Evolutionary conservation across 2,329 filamentous ascomycete genomes (phyloP).

Genomic region (Didymella glomerata): DNA sequence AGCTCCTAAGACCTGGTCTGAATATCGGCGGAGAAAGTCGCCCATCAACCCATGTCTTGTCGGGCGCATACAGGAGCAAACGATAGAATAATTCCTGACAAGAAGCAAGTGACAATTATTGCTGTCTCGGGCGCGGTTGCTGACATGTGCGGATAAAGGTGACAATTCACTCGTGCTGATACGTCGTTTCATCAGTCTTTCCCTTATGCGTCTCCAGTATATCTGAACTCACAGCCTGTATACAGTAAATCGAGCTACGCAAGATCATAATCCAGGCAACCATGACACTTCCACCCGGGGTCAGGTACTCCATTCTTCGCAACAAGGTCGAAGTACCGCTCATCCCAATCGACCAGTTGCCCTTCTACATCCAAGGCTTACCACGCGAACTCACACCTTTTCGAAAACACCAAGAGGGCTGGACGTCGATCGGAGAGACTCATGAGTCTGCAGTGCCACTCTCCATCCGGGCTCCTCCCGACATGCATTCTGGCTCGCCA

Average conservation of each 20-base stretch:
- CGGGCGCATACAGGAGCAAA: neutral
- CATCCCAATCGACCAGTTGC: conserved; percentile 55
- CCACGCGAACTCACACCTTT: conserved; percentile 45
- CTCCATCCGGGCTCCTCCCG: conserved; percentile 15
- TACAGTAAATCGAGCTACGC: neutral
- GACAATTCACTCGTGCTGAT: neutral
- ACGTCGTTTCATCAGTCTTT: neutral
- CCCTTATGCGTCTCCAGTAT: neutral
- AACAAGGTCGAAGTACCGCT: conserved; percentile 50
- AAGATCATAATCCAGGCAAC: neutral
- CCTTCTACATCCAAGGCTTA: conserved; percentile 51
- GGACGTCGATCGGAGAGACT: conserved; percentile 37
- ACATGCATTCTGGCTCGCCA: neutral
- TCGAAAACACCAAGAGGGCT: conserved; percentile 35
- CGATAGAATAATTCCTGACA: neutral
- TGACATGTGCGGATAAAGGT: conserved; percentile 5
- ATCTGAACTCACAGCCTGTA: neutral
- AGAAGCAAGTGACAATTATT: conserved; percentile 19
- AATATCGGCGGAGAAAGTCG: neutral
- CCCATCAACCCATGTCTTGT: neutral
- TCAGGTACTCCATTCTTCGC: conserved; percentile 52
- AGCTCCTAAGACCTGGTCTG: neutral
- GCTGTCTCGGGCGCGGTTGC: conserved; percentile 24
- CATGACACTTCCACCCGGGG: conserved; percentile 19
- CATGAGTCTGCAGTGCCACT: conserved; percentile 20